Base-by-base conservation (phyloP, 176 grass and related monocot species). In the Eragrostis nindensis region DNA sequence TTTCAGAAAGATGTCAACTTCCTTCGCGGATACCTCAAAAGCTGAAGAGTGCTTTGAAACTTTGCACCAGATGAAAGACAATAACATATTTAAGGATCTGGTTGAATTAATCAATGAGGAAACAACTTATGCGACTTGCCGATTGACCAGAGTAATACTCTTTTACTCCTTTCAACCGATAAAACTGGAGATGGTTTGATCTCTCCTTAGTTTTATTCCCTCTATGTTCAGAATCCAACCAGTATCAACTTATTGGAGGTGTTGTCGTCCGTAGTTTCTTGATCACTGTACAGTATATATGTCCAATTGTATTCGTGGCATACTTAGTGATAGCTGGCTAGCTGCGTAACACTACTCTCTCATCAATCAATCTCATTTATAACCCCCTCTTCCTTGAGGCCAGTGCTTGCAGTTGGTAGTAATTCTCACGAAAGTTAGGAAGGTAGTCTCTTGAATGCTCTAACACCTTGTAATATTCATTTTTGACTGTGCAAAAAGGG, bases 1-100 rank as follows among this genome's bases (percentile, higher is more conserved):
- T 67, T 93, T 95, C 59, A 89, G 63, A 86, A 89, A 89, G 79
- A 98, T 98, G 92, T 85, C 90, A 29, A 61, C 74, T 65, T 76
- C 65, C n/a, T 98, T 98, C 54, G 36, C 66, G 43, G 92, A 95
- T 76, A 55, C 87, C 53, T 86, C 86, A 83, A 95, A 87, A 84
- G 90, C 90, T 76, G 78, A 82, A 68, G 95, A 91, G 42, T 94
- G 75, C 82, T 98, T 98, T 72, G 74, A 86, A 87, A 89, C 30
- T 84, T 95, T 98, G 78, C 92, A 94, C 64, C 88, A 86, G 75
- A 91, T 91, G 87, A 98, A 93, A 78, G 95, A 98, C 79, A 98
- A 91, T 50, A 91, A 94, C 61, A 91, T 98, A 91, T 98, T 94
- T 77, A 98, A 94, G 81, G 79, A 83, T 85, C 84, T 98, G 81